These are phyloP conservation scores for Ascocoryne sarcoides DNA, from an alignment of 2,329 filamentous ascomycete species.

Conservation along the genomic window DNA sequence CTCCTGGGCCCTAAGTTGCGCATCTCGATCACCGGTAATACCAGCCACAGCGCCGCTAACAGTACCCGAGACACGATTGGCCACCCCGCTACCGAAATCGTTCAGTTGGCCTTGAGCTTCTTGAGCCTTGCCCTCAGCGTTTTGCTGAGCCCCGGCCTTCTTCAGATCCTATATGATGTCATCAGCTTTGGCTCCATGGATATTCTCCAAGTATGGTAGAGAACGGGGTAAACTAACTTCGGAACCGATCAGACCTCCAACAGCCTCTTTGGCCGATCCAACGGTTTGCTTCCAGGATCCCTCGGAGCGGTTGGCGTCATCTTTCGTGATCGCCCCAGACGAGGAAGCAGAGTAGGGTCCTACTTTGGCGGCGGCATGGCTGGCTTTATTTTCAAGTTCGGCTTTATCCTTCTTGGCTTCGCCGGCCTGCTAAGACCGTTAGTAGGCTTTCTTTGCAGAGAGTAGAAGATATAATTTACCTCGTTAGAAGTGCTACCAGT, in stretches of 20 bases:
- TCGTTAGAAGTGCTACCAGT: constrained; percentile 61
- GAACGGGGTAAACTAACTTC: constrained; percentile 54
- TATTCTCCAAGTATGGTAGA: not conserved
- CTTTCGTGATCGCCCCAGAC: constrained; percentile 60
- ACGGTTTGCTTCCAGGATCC: constrained; percentile 84
- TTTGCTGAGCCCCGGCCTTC: constrained; percentile 66
- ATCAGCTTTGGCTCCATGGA: not conserved
- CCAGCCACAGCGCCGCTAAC: constrained; percentile 64
- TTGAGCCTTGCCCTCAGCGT: constrained; percentile 67
- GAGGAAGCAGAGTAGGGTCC: constrained; percentile 62
- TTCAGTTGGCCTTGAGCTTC: constrained; percentile 75
- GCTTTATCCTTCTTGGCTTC: constrained; percentile 55
- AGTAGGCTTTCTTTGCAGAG: constrained; percentile 1
- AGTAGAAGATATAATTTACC: constrained; percentile 32
- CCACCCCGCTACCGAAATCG: constrained; percentile 61
- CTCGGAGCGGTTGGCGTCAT: constrained; percentile 61
- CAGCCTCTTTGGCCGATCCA: constrained; percentile 74
- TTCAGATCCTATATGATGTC: constrained; percentile 48
- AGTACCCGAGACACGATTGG: constrained; percentile 59
- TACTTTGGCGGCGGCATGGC: constrained; percentile 66
- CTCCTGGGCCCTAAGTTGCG: constrained; percentile 55
- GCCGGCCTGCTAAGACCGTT: constrained; percentile 7
- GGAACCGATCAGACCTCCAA: constrained; percentile 68
- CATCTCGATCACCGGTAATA: constrained; percentile 59
- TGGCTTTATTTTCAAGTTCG: constrained; percentile 59